Base-by-base conservation (phyloP, 2,329 filamentous ascomycete species). In the Plectosphaerella cucumerina region DNA sequence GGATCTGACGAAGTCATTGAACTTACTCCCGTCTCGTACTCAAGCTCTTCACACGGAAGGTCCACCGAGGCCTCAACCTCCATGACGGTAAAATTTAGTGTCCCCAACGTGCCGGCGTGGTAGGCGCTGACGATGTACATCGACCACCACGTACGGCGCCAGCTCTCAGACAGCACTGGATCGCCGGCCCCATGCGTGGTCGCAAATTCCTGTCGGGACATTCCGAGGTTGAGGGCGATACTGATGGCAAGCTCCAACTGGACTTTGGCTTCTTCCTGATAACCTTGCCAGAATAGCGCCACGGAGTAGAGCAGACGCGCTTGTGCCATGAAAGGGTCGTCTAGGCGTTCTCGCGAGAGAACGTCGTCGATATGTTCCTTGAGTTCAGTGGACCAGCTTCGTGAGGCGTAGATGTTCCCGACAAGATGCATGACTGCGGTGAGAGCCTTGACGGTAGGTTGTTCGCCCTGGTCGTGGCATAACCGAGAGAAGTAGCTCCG, bases 111-210 rank as follows among this genome's bases (percentile, higher is more conserved):
- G 1, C 61, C 67, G 0, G 63, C 62, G 10, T 66, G 67, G n/a
- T 61, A 65, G 0, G 78, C 81, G 62, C 89, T 86, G 1, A 82
- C 69, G 6, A 81, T 74, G 58, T 80, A 87, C 37, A 89, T 61
- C 59, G 82, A 80, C 86, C 86, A 90, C 86, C 86, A 90, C 1
- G 85, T 89, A 41, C 86, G 74, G 47, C 86, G 76, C 72, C 83
- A 77, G 55, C 76, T 81, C 60, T 90, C 86, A 37, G 78, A 75
- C 18, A 72, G 45, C 0, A 69, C 58, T 1, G 73, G 64, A 50
- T 84, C 74, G 2, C 73, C 72, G 8, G 69, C 64, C 6, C 77
- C 75, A 49, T 79, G 65, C 2, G 65, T 57, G 2, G 67, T 53
- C 1, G 84, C 77, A 58, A 80, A 89, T 0, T 76, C 72, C 18